Percentiles rank a stretch among this genome's conserved stretches.
Evolutionary conservation across 805 yeast genomes (phyloP).

Genomic region (Yarrowia yakushimensis): DNA sequence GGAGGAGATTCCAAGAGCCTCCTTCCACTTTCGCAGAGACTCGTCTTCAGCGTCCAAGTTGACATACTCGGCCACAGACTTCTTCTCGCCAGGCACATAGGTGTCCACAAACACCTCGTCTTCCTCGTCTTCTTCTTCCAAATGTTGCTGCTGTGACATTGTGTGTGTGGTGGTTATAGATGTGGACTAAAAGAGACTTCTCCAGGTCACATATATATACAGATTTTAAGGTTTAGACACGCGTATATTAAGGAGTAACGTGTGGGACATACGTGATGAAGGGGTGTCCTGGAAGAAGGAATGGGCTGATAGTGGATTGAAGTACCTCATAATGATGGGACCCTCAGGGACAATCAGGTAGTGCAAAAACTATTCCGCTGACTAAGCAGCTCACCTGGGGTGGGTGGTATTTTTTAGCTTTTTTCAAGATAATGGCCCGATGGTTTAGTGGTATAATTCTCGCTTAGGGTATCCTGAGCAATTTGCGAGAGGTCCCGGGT

Average conservation of each 20-base stretch:
- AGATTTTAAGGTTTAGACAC: not conserved
- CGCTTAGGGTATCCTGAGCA: conserved; percentile 17
- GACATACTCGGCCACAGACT: not conserved
- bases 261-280: not conserved
- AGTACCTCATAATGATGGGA: too few relatives aligned
- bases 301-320: too few relatives aligned
- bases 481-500: conserved; percentile 24
- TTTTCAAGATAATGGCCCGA: not conserved
- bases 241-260: not conserved
- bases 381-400: not conserved
- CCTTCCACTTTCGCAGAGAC: not conserved
- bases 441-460: conserved; percentile 22
- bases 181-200: not conserved
- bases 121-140: not conserved
- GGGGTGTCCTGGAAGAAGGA: too few relatives aligned
- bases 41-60: not conserved
- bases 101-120: not conserved
- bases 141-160: not conserved
- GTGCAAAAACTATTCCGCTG: too few relatives aligned
- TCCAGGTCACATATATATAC: not conserved
- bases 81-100: not conserved
- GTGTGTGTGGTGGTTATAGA: not conserved
- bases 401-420: not conserved
- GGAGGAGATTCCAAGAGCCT: not conserved
- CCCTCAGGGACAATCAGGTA: too few relatives aligned